Percentiles rank a stretch among this genome's conserved stretches.
Conservation (phyloP, 192 early-diverging fungal genomes). For the Coemansia sp. region DNA sequence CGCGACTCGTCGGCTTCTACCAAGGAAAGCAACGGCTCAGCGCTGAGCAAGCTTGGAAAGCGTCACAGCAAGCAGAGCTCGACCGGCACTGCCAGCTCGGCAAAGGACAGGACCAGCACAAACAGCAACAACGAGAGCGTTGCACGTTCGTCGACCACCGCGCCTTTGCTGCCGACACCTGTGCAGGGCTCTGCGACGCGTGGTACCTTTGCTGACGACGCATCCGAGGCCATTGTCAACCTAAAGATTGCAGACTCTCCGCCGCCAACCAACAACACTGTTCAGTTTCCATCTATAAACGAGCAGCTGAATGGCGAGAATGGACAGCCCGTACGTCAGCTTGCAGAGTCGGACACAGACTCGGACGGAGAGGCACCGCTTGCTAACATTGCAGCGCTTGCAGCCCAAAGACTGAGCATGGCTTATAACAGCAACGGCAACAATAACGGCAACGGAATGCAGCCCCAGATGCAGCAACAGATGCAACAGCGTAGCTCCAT, state of each 20-base stretch:
- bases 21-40: slow-evolving; percentile 17
- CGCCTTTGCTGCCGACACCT: slow-evolving; percentile 43
- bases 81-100: slow-evolving; percentile 26
- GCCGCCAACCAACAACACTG: slow-evolving; percentile 15
- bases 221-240: slow-evolving; percentile 44
- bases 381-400: slow-evolving; percentile 34
- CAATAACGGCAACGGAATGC: slow-evolving; percentile 29
- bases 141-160: slow-evolving; percentile 35
- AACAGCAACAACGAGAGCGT: slow-evolving; percentile 26
- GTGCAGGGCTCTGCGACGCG: slow-evolving; percentile 18
- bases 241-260: slow-evolving; percentile 45
- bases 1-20: slow-evolving; percentile 21
- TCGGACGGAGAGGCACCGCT: slow-evolving; percentile 46
- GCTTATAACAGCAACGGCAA: slow-evolving; percentile 9
- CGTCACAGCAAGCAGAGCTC: slow-evolving; percentile 34
- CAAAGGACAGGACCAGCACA: slow-evolving; percentile 28
- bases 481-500: slow-evolving; percentile 48
- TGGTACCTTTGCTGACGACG: slow-evolving; percentile 49
- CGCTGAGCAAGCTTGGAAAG: slow-evolving; percentile 27
- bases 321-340: slow-evolving; percentile 22
- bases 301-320: slow-evolving; percentile 7
- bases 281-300: background rate
- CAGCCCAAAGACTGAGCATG: slow-evolving; percentile 22
- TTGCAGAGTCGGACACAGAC: slow-evolving; percentile 43
- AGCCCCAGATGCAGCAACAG: slow-evolving; percentile 21